phyloP scores from a whole-genome alignment of 2,329 filamentous ascomycete species.

The Neonectria neomacrospora region DNA sequence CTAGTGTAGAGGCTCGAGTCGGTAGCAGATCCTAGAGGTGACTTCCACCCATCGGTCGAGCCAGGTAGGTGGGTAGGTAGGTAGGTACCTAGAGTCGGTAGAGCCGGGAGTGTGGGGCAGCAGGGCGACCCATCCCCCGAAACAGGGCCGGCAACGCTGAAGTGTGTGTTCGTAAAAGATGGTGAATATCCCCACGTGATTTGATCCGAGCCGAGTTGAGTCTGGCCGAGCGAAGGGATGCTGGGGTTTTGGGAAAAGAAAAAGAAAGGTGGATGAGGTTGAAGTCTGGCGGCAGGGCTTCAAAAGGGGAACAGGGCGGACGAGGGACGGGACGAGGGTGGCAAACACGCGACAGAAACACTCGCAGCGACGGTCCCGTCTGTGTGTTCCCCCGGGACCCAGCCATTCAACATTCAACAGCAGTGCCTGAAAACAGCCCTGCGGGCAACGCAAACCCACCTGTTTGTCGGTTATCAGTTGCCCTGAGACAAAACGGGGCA shows the following conservation, averaged over 20 bases:
- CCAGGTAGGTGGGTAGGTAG: too few species aligned
- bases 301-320: neutral
- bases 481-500: neutral
- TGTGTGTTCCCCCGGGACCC: too few species aligned
- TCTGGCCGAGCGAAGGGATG: neutral
- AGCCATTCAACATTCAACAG: too few species aligned
- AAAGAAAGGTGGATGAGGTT: neutral
- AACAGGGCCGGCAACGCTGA: neutral
- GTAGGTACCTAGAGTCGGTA: too few species aligned
- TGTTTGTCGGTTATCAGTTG: neutral
- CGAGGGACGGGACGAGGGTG: neutral
- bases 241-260: neutral
- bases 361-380: neutral
- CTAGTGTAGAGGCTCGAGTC: neutral
- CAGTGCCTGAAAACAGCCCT: too few species aligned
- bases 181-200: neutral
- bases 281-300: neutral
- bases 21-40: neutral
- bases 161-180: neutral
- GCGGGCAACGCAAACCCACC: neutral
- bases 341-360: neutral
- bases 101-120: conserved; percentile 19
- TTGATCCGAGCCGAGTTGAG: too few species aligned
- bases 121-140: conserved; percentile 17
- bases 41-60: too few species aligned